Conservation (phyloP, 2,329 filamentous ascomycete genomes). For the Beauveria sp. region DNA sequence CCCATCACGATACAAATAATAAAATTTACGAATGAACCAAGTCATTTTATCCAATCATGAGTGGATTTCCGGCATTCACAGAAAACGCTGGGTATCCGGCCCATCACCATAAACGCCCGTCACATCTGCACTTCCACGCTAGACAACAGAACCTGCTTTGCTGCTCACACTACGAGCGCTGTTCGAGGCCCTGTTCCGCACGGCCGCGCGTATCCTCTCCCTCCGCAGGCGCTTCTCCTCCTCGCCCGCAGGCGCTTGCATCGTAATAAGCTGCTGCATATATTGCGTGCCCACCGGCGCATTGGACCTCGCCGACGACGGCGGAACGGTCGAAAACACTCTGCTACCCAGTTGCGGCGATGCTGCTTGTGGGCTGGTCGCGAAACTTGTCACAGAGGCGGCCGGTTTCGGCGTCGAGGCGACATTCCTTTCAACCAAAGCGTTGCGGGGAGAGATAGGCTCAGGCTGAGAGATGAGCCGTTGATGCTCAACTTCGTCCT, state of each 20-base stretch:
- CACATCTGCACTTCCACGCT: neutral
- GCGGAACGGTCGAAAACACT: slow-evolving; percentile 14
- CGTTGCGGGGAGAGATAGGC: neutral
- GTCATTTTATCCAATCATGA: neutral
- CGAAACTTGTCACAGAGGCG: neutral
- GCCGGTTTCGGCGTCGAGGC: neutral
- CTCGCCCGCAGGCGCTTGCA: slow-evolving; percentile 11
- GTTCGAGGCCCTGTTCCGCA: slow-evolving; percentile 18
- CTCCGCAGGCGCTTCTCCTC: slow-evolving; percentile 15
- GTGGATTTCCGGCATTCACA: neutral
- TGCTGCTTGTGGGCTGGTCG: neutral
- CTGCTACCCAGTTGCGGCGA: neutral
- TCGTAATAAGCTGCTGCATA: slow-evolving; percentile 16
- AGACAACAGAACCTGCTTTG: slow-evolving; percentile 7
- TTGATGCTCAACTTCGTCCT: neutral
- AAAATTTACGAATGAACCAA: neutral
- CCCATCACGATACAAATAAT: slow-evolving; percentile 5
- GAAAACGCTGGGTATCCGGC: neutral
- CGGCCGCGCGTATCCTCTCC: slow-evolving; percentile 22
- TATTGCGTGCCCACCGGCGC: slow-evolving; percentile 19
- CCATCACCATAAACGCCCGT: neutral
- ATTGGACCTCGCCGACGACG: slow-evolving; percentile 14
- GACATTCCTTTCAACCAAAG: neutral
- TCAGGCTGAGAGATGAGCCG: neutral
- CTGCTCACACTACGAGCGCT: slow-evolving; percentile 13